Conservation (phyloP, 2,329 filamentous ascomycete species). For the Lizonia empirigonia region DNA sequence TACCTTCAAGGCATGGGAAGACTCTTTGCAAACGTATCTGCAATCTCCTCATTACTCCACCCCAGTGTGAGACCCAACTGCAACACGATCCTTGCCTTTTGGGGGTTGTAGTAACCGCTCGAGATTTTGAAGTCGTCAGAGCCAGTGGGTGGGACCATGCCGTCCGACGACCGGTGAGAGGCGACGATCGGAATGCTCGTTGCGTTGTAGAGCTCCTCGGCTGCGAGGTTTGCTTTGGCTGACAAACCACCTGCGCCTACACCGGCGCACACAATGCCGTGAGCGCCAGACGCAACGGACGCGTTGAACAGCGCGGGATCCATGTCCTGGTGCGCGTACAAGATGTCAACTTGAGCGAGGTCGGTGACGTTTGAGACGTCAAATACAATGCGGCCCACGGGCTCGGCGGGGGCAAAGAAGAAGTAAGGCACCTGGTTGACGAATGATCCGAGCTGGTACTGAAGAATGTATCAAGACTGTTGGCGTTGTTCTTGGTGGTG, state of each 20-base stretch:
- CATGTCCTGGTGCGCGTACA: constrained; percentile 63
- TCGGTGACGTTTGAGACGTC: constrained; percentile 49
- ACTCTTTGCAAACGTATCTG: constrained; percentile 40
- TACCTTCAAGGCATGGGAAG: constrained; percentile 24
- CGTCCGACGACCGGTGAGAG: constrained; percentile 59
- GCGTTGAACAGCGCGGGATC: constrained; percentile 55
- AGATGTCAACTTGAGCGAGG: constrained; percentile 63
- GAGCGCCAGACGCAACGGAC: constrained; percentile 57
- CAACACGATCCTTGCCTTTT: constrained; percentile 61
- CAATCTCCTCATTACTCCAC: constrained; percentile 53
- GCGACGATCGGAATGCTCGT: constrained; percentile 58
- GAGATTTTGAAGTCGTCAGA: constrained; percentile 47
- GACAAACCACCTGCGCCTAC: constrained; percentile 60
- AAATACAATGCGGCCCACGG: constrained; percentile 52
- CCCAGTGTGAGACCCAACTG: constrained; percentile 44
- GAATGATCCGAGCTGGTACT: constrained; percentile 62
- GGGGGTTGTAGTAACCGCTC: constrained; percentile 61
- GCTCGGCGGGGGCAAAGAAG: constrained; percentile 60
- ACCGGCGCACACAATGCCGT: constrained; percentile 62
- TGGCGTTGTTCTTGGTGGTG: constrained; percentile 66
- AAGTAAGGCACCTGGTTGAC: constrained; percentile 65
- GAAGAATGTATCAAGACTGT: constrained; percentile 67
- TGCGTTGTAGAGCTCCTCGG: constrained; percentile 53
- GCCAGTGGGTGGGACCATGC: constrained; percentile 53
- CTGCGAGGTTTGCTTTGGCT: constrained; percentile 35